A percentile compares a stretch with the other conserved stretches of the same genome.
Evolutionary conservation across 768 basidiomycete species (phyloP).

Genomic region (Imleria badia): DNA sequence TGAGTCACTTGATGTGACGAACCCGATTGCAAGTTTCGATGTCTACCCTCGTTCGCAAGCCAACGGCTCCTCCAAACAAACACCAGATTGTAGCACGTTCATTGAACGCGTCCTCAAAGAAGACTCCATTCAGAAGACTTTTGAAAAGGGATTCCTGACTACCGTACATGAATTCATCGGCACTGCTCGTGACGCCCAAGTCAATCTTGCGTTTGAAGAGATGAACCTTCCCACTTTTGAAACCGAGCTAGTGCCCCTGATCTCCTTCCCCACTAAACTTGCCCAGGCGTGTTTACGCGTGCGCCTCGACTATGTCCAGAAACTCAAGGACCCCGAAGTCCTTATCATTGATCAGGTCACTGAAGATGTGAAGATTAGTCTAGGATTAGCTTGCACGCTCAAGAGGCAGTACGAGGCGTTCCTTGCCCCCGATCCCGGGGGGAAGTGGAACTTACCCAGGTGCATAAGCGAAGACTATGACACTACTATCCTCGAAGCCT

Average conservation of each 20-base stretch:
- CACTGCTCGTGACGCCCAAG: constrained; percentile 82
- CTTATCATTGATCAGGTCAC: constrained; percentile 93
- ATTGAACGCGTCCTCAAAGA: constrained; percentile 94
- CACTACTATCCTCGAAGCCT: constrained; percentile 78
- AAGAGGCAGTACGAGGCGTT: constrained; percentile 95
- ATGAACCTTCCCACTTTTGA: constrained; percentile 94
- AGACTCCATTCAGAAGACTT: constrained; percentile 92
- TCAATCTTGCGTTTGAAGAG: constrained; percentile 78
- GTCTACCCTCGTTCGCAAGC: constrained; percentile 30
- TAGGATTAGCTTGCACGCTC: constrained; percentile 91
- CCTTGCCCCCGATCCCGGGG: constrained; percentile 78
- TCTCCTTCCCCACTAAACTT: constrained; percentile 95
- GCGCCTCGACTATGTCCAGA: constrained; percentile 84
- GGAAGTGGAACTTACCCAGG: constrained; percentile 85
- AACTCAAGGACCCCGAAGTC: constrained; percentile 83
- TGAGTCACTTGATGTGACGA: constrained; percentile 84
- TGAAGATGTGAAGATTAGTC: constrained; percentile 87
- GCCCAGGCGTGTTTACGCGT: constrained; percentile 89
- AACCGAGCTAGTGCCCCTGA: constrained; percentile 83
- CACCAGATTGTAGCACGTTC: constrained; percentile 76
- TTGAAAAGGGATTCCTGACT: constrained; percentile 85
- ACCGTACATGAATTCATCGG: constrained; percentile 87
- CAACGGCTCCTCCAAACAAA: constrained; percentile 41
- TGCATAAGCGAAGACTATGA: constrained; percentile 94
- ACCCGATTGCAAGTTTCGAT: constrained; percentile 70